Percentiles rank a stretch among this genome's conserved stretches.
Evolutionary conservation across 306 rosid genomes (phyloP).

Genomic region (Oemleria cerasiformis): DNA sequence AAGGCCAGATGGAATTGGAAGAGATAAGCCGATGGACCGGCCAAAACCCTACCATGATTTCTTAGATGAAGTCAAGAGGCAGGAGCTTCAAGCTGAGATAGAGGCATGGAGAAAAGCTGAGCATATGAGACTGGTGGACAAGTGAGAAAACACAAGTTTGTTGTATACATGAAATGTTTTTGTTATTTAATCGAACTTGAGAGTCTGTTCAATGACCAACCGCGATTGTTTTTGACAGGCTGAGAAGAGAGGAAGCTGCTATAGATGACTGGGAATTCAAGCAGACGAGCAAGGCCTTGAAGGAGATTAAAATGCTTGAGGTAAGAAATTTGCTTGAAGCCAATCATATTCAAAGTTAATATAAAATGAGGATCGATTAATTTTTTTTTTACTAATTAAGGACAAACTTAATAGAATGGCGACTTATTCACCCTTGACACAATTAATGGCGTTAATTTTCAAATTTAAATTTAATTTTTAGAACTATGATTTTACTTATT

Average conservation of each 20-base stretch:
- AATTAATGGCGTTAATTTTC: too few species aligned
- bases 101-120: slow-evolving; percentile 47
- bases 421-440: too few species aligned
- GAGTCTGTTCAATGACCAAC: too few species aligned
- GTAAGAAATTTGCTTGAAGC: slow-evolving; percentile 21
- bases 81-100: slow-evolving; percentile 42
- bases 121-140: slow-evolving; percentile 41
- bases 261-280: slow-evolving; percentile 57
- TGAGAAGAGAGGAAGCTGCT: slow-evolving; percentile 51
- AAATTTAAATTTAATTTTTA: too few species aligned
- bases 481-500: too few species aligned
- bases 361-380: too few species aligned
- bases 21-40: slow-evolving; percentile 13
- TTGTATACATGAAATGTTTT: too few species aligned
- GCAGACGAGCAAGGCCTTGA: slow-evolving; percentile 46
- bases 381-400: too few species aligned
- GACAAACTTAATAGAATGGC: too few species aligned
- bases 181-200: too few species aligned
- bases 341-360: background rate
- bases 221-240: slow-evolving; percentile 25
- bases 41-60: slow-evolving; percentile 43
- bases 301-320: slow-evolving; percentile 58
- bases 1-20: background rate
- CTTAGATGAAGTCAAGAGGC: slow-evolving; percentile 45
- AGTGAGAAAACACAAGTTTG: slow-evolving; percentile 26